phyloP scores from a whole-genome alignment of 371 early-diverging fungal genomes.

The Lichtheimia ramosa region DNA sequence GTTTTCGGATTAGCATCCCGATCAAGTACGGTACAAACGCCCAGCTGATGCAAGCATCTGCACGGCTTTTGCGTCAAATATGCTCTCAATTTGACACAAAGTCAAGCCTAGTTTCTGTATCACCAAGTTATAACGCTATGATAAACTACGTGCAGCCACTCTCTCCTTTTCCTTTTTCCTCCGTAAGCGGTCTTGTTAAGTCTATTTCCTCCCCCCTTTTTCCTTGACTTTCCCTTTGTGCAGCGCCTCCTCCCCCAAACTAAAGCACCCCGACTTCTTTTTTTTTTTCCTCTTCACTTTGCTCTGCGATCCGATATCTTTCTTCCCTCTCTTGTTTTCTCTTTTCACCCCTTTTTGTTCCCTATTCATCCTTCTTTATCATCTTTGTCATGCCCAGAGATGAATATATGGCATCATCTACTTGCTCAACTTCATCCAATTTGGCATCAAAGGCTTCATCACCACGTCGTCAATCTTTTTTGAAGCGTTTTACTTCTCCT shows the following conservation, averaged over 20 bases:
- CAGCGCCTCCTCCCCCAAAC: no score
- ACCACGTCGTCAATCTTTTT: slow-evolving; percentile 4
- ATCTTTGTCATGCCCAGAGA: slow-evolving; percentile 12
- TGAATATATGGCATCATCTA: slow-evolving; percentile 2
- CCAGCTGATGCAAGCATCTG: no score
- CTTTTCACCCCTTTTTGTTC: not conserved
- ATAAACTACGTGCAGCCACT: not conserved
- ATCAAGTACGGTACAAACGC: not conserved
- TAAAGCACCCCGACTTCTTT: not conserved
- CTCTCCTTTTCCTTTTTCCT: not conserved
- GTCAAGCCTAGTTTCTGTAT: slow-evolving; percentile 1
- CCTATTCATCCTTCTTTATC: not conserved
- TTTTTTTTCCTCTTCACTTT: not conserved
- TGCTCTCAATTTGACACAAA: no score
- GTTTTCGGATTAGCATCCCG: slow-evolving; percentile 13
- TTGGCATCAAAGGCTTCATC: slow-evolving; percentile 8
- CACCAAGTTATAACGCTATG: slow-evolving; percentile 2
- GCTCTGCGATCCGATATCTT: not conserved
- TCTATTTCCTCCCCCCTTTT: no score
- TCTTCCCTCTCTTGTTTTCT: not conserved
- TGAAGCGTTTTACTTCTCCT: slow-evolving; percentile 4
- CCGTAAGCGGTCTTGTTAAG: no score
- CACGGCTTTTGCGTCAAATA: no score
- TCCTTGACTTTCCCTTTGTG: no score
- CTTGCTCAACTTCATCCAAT: slow-evolving; percentile 2